Percentiles rank a stretch among this genome's conserved stretches.
phyloP scores from a whole-genome alignment of 1,284 basidiomycete genomes.

The Anthracocystis setariae region DNA sequence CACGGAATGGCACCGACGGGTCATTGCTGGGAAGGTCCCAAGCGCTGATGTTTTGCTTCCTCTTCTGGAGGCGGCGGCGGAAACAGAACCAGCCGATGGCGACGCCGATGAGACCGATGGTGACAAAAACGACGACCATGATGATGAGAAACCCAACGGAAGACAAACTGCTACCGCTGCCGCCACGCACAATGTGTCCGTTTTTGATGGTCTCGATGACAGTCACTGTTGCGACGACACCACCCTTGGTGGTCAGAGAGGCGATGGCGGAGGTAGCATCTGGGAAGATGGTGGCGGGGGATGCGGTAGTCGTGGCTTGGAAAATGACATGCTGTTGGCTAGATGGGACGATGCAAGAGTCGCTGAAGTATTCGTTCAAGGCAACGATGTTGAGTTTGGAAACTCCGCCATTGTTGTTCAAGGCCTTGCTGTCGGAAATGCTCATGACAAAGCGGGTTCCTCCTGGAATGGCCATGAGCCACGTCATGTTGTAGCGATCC shows the following conservation, averaged over 20 bases:
- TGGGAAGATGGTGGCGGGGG: constrained; percentile 35
- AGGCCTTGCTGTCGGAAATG: constrained; percentile 34
- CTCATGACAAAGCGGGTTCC: constrained; percentile 46
- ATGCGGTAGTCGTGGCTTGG: constrained; percentile 28
- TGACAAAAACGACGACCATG: constrained; percentile 32
- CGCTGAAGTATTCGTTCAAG: constrained; percentile 35
- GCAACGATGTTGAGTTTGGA: constrained; percentile 46
- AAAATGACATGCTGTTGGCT: constrained; percentile 24
- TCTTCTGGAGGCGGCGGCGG: constrained; percentile 28
- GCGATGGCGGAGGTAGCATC: constrained; percentile 46
- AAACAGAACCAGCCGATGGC: constrained; percentile 45
- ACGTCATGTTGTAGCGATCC: constrained; percentile 19
- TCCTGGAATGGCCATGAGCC: constrained; percentile 33
- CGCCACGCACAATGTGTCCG: constrained; percentile 18
- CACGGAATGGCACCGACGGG: constrained; percentile 37
- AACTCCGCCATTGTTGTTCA: constrained; percentile 34
- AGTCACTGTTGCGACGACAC: constrained; percentile 38
- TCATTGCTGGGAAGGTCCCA: constrained; percentile 46
- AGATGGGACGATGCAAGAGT: constrained; percentile 22
- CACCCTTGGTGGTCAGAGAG: constrained; percentile 41
- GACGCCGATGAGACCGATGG: constrained; percentile 29
- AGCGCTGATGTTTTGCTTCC: constrained; percentile 33
- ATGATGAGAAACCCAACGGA: constrained; percentile 20
- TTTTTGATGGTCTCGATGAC: constrained; percentile 45
- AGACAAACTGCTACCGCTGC: constrained; percentile 16